Base-by-base conservation (phyloP, 805 yeast species). In the Cyberlindnera mrakii region DNA sequence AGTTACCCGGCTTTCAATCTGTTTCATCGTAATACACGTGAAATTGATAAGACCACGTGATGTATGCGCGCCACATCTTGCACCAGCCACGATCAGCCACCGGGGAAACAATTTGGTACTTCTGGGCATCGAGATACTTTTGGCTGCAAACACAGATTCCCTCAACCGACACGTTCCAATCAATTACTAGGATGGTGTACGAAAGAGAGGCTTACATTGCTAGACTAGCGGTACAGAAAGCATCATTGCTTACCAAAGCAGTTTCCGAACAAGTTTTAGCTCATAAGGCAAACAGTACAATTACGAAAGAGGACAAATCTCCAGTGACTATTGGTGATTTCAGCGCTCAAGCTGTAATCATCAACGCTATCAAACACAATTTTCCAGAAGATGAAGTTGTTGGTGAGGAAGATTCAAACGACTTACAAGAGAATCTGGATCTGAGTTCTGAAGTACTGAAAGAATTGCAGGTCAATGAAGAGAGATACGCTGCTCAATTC, bases 241-340 rank as follows among this genome's bases (percentile, higher is more conserved):
- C 99, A 1, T 78, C 95, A 2, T 57, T 75, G 16, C 70, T 91
- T 44, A 88, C 96, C 18, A 75, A 77, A 55, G 69, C 70, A 55
- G 77, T 77, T 47, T 80, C 77, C 62, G 82, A 65, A 25, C 72
- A 66, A 58, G 82, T 73, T 53, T 74, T 61, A 53, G 74, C 68
- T 52, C 71, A 56, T 52, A 66, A 59, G 59, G 75, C 56, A 49
- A 63, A 64, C 46, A 71, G 66, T 48, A 85, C 86, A 37, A 75
- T 88, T 44, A 82, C 88, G 47, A 93, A 93, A 60, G 74, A 76
- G 33, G 99, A 91, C 62, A 78, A 80, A 48, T 87, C 96, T 1
- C 99, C 99, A 1, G 99, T 93, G 14, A 93, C 99, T 1, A 71
- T 86, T 43, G 99, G 98, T 15, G 99, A 93, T 62, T 93, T 85